Evolutionary conservation across 2,329 filamentous ascomycete species (phyloP).

Genomic region (Monosporascus sp.): DNA sequence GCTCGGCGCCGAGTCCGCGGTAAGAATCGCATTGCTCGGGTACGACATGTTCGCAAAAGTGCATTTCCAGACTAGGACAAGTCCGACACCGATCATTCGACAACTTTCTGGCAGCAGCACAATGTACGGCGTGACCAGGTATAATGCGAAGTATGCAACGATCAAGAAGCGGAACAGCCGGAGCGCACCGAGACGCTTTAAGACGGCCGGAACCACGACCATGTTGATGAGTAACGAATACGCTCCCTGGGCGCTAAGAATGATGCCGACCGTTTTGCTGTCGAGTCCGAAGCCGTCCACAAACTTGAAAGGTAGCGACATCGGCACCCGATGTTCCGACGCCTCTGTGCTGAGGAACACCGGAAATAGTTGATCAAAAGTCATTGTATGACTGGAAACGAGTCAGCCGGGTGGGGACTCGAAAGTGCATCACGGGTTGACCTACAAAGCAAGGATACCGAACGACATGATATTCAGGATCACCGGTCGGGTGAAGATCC

Average conservation of each 20-base stretch:
- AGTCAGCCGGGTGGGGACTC: slow-evolving; percentile 8
- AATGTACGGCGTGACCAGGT: slow-evolving; percentile 83
- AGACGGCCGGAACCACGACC: slow-evolving; percentile 75
- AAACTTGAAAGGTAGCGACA: slow-evolving; percentile 77
- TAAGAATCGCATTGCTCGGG: slow-evolving; percentile 81
- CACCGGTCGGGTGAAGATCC: slow-evolving; percentile 78
- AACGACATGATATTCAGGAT: slow-evolving; percentile 84
- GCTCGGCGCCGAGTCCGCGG: slow-evolving; percentile 82
- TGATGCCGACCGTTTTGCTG: slow-evolving; percentile 78
- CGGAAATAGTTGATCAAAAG: slow-evolving; percentile 88
- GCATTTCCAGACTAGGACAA: slow-evolving; percentile 83
- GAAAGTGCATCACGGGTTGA: slow-evolving; percentile 23
- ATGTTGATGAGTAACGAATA: slow-evolving; percentile 87
- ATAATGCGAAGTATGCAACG: slow-evolving; percentile 79
- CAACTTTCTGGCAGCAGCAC: slow-evolving; percentile 70
- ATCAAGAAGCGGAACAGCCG: slow-evolving; percentile 78
- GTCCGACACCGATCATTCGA: slow-evolving; percentile 70
- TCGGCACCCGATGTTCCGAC: slow-evolving; percentile 43
- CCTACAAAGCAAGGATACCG: slow-evolving; percentile 91
- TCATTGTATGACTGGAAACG: slow-evolving; percentile 78
- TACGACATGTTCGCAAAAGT: slow-evolving; percentile 89
- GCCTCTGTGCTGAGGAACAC: slow-evolving; percentile 75
- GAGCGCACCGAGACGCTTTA: slow-evolving; percentile 69
- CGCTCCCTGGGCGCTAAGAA: slow-evolving; percentile 81
- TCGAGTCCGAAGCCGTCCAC: slow-evolving; percentile 78